Evolutionary conservation across 2,329 filamentous ascomycete species (phyloP).

Genomic region (Sclerotinia spermophila): DNA sequence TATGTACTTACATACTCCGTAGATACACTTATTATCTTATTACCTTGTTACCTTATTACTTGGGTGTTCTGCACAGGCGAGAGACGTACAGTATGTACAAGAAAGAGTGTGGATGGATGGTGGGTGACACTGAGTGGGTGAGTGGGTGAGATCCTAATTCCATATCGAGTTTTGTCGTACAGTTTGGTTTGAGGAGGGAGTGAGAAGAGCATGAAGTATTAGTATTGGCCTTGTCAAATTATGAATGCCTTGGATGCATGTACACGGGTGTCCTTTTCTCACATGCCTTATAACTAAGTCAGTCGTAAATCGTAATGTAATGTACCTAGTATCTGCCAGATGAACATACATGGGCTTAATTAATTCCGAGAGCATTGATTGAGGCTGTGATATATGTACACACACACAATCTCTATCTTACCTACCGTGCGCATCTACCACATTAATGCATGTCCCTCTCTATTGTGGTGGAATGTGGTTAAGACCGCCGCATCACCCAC

Average conservation of each 20-base stretch:
- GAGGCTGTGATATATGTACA: conserved; percentile 14
- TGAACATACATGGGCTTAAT: conserved; percentile 13
- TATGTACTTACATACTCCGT: too few relatives aligned
- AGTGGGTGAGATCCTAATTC: background rate
- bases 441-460: conserved; percentile 9
- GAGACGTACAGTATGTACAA: conserved; percentile 8
- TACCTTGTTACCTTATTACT: too few relatives aligned
- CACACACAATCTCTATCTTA: conserved; percentile 14
- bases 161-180: conserved; percentile 6
- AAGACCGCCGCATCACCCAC: conserved; percentile 7
- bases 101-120: background rate
- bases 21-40: conserved; percentile 10
- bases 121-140: background rate
- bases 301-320: conserved; percentile 7
- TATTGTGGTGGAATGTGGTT: background rate
- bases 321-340: conserved; percentile 13
- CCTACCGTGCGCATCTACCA: conserved; percentile 2
- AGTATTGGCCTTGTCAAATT: background rate
- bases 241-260: background rate
- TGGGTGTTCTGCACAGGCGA: conserved; percentile 8
- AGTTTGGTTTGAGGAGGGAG: conserved; percentile 13
- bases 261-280: too few relatives aligned
- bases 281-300: background rate
- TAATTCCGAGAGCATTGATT: conserved; percentile 14
- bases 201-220: conserved; percentile 5